Conservation (phyloP, 2,329 filamentous ascomycete species). For the Pseudocercospora eumusae region DNA sequence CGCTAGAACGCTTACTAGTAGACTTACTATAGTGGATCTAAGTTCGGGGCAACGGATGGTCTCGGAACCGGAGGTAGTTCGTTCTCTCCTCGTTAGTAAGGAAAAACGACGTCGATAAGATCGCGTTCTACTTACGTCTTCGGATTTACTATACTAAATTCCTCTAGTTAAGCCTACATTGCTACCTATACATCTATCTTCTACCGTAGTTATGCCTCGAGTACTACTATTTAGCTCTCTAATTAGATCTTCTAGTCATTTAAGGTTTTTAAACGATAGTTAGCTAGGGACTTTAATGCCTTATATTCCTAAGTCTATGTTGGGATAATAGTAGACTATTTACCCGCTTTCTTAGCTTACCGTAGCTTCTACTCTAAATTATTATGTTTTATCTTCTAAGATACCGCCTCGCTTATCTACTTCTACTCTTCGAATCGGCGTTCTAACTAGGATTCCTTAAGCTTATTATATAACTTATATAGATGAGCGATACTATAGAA, state of each 20-base stretch:
- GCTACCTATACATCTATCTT: not conserved
- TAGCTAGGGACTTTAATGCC: not conserved
- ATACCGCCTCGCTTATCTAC: not conserved
- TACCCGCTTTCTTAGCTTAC: not conserved
- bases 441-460: not conserved
- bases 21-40: not conserved
- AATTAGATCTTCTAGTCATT: not conserved
- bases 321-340: not conserved
- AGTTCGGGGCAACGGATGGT: too few relatives aligned
- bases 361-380: not conserved
- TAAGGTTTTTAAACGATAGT: not conserved
- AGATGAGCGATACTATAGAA: not conserved
- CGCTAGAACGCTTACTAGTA: not conserved
- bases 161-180: not conserved
- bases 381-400: not conserved
- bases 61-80: too few relatives aligned
- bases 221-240: not conserved
- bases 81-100: not conserved
- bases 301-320: not conserved
- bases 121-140: not conserved
- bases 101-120: not conserved
- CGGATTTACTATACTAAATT: not conserved
- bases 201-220: not conserved
- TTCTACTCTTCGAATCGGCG: too few relatives aligned
- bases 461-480: not conserved